phyloP scores from a whole-genome alignment of 148 eudicot species.

The Limonium bicolor region DNA sequence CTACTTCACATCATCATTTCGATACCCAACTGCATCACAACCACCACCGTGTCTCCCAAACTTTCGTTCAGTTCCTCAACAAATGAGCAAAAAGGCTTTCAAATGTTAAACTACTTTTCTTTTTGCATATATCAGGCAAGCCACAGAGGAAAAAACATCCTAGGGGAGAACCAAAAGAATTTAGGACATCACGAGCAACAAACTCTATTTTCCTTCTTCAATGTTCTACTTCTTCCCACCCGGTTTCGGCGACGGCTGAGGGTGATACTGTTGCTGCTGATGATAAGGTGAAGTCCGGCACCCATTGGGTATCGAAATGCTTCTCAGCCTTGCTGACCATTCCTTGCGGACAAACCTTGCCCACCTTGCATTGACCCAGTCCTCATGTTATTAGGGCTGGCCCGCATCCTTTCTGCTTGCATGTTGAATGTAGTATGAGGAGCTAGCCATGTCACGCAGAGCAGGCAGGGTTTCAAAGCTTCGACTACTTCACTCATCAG shows the following conservation, averaged over 20 bases:
- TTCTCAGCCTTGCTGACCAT: constrained; percentile 48
- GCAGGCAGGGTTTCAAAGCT: constrained; percentile 18
- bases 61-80: too few relatives aligned
- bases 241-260: constrained; percentile 56
- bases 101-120: too few relatives aligned
- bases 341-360: constrained; percentile 15
- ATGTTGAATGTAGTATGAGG: constrained; percentile 44
- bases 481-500: constrained; percentile 27
- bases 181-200: not conserved
- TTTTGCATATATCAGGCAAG: too few relatives aligned
- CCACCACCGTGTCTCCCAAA: too few relatives aligned
- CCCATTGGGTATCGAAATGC: constrained; percentile 60
- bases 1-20: too few relatives aligned
- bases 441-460: constrained; percentile 46
- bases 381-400: constrained; percentile 28
- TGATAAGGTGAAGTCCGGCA: constrained; percentile 45
- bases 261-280: constrained; percentile 26
- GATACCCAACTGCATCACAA: too few relatives aligned
- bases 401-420: constrained; percentile 34
- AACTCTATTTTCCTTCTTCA: not conserved
- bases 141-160: not conserved
- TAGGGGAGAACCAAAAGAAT: not conserved
- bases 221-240: constrained; percentile 18
- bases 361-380: constrained; percentile 23
- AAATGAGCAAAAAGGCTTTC: too few relatives aligned